phyloP scores from a whole-genome alignment of 2,329 filamentous ascomycete species.

The Paracoccidioides brasiliensis region DNA sequence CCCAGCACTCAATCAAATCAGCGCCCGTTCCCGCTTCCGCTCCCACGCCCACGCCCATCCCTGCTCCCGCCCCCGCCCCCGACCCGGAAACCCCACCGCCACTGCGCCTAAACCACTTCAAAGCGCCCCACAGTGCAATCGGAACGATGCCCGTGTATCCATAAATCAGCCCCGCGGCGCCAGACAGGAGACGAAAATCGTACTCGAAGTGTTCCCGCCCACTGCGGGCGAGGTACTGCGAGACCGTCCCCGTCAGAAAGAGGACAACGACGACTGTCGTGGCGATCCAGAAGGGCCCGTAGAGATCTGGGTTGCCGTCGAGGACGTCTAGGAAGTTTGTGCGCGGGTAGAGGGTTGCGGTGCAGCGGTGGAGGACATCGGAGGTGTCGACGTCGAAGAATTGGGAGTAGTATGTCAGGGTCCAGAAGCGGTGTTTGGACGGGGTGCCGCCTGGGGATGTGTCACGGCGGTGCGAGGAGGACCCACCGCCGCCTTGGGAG shows the following conservation, averaged over 20 bases:
- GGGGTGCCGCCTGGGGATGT: conserved; percentile 28
- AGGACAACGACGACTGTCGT: conserved; percentile 93
- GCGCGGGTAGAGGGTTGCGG: conserved; percentile 76
- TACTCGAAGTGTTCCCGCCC: conserved; percentile 66
- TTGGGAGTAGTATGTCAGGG: conserved; percentile 83
- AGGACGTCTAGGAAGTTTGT: conserved; percentile 94
- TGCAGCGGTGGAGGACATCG: conserved; percentile 75
- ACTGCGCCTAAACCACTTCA: conserved; percentile 88
- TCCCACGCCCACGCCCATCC: too few species aligned
- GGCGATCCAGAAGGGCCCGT: conserved; percentile 97
- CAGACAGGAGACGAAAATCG: conserved; percentile 79
- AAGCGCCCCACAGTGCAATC: conserved; percentile 67
- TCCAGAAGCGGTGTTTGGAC: conserved; percentile 84
- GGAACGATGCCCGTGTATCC: conserved; percentile 87
- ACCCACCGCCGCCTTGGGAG: conserved; percentile 35
- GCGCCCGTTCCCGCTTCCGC: conserved; percentile 48
- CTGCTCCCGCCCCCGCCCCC: too few species aligned
- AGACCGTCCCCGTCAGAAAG: conserved; percentile 90
- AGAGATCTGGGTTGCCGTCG: conserved; percentile 91
- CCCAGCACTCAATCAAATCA: conserved; percentile 89
- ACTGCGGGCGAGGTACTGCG: conserved; percentile 64
- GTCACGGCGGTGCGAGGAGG: conserved; percentile 29
- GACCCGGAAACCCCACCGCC: too few species aligned
- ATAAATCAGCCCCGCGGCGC: conserved; percentile 83
- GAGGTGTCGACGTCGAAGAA: conserved; percentile 98